A percentile compares a stretch with the other conserved stretches of the same genome.
Evolutionary conservation across 768 basidiomycete species (phyloP).

Genomic region (Saitozyma podzolica): DNA sequence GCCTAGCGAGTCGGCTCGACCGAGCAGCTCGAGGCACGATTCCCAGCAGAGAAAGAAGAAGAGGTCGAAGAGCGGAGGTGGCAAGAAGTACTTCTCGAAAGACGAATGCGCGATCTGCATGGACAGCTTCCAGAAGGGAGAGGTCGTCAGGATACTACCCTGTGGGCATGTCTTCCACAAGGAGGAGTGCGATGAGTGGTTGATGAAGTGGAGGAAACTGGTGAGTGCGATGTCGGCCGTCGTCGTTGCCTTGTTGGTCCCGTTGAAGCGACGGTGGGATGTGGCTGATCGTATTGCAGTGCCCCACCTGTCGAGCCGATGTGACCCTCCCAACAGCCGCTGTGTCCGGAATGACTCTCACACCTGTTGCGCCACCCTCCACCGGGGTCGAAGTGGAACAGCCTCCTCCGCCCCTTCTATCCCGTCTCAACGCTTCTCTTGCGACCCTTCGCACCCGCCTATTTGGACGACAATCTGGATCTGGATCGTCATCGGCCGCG

Average conservation of each 20-base stretch:
- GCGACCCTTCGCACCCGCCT: too few relatives aligned
- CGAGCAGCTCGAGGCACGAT: not conserved
- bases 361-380: too few relatives aligned
- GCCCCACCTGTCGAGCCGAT: slow-evolving; percentile 88
- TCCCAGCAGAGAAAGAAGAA: not conserved
- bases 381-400: too few relatives aligned
- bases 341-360: slow-evolving; percentile 13
- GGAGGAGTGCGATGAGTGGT: slow-evolving; percentile 85
- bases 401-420: too few relatives aligned
- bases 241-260: not conserved
- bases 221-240: slow-evolving; percentile 57
- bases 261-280: not conserved
- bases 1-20: not conserved
- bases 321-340: slow-evolving; percentile 60
- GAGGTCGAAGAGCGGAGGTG: slow-evolving; percentile 3
- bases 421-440: too few relatives aligned
- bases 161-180: slow-evolving; percentile 95
- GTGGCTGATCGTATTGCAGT: slow-evolving; percentile 57
- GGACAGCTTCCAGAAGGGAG: slow-evolving; percentile 79
- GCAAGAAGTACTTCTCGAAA: slow-evolving; percentile 69
- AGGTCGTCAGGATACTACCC: slow-evolving; percentile 84
- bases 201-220: slow-evolving; percentile 87
- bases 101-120: slow-evolving; percentile 92
- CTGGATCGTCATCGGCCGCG: too few relatives aligned
- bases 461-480: too few relatives aligned